phyloP scores from a whole-genome alignment of 1,284 basidiomycete genomes.

The Ceratobasidium sp. region DNA sequence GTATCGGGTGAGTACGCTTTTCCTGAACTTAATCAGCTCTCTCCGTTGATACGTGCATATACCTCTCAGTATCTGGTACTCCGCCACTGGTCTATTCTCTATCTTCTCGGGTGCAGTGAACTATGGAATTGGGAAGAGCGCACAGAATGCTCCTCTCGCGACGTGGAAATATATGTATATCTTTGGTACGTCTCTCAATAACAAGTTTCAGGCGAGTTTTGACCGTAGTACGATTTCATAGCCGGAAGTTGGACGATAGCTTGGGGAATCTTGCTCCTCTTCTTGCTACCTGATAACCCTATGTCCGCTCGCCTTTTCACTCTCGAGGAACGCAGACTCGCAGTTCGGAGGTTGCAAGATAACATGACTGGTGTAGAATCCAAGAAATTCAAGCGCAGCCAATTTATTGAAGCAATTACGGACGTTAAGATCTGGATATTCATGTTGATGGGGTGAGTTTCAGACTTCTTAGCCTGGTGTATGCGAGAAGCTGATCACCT shows the following conservation, averaged over 20 bases:
- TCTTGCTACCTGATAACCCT: conserved; percentile 62
- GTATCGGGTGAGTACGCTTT: conserved; percentile 21
- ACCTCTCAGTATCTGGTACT: conserved; percentile 61
- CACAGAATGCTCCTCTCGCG: conserved; percentile 55
- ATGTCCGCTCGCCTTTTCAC: conserved; percentile 57
- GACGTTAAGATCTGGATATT: conserved; percentile 64
- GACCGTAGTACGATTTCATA: background rate
- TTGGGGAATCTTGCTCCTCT: conserved; percentile 60
- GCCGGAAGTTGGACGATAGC: conserved; percentile 62
- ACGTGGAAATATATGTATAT: conserved; percentile 64
- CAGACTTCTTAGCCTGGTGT: background rate
- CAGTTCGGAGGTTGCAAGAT: conserved; percentile 57
- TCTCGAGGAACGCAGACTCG: conserved; percentile 56
- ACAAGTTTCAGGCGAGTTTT: background rate
- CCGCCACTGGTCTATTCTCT: conserved; percentile 61
- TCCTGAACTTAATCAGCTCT: background rate
- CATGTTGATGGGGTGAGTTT: conserved; percentile 56
- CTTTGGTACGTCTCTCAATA: conserved; percentile 16
- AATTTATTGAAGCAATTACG: conserved; percentile 59
- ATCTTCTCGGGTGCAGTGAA: conserved; percentile 63
- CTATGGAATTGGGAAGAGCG: conserved; percentile 61
- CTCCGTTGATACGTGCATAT: background rate
- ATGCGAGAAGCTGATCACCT: background rate
- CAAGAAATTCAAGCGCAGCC: conserved; percentile 55
- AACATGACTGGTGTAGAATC: conserved; percentile 55